These are phyloP conservation scores for Fusarium irregulare DNA, from an alignment of 2,329 filamentous ascomycete genomes.

Conservation along the genomic window DNA sequence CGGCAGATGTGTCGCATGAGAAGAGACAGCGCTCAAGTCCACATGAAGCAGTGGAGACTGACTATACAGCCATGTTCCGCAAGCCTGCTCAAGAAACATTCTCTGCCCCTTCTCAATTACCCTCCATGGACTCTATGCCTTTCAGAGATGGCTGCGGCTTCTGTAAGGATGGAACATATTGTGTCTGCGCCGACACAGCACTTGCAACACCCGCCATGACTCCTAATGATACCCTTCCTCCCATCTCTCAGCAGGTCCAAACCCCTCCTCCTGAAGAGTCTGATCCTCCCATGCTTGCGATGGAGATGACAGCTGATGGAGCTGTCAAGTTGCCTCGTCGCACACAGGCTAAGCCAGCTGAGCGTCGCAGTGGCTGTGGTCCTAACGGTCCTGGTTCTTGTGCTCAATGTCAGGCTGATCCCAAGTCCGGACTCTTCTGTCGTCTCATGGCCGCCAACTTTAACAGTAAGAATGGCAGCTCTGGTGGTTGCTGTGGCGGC, in stretches of 20 bases:
- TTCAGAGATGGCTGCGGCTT: slow-evolving; percentile 81
- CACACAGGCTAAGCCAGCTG: slow-evolving; percentile 47
- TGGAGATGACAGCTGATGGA: slow-evolving; percentile 70
- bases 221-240: slow-evolving; percentile 55
- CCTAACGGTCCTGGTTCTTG: slow-evolving; percentile 81
- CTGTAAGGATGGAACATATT: slow-evolving; percentile 84
- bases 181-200: slow-evolving; percentile 77
- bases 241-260: slow-evolving; percentile 61
- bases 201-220: slow-evolving; percentile 56
- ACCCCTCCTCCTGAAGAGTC: slow-evolving; percentile 72
- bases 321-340: slow-evolving; percentile 68
- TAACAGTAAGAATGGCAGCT: slow-evolving; percentile 54
- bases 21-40: slow-evolving; percentile 64
- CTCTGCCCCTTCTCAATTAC: slow-evolving; percentile 51
- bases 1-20: slow-evolving; percentile 56
- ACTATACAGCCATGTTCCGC: slow-evolving; percentile 76
- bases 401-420: slow-evolving; percentile 80
- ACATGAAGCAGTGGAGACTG: slow-evolving; percentile 73
- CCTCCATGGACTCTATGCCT: slow-evolving; percentile 53
- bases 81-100: slow-evolving; percentile 50
- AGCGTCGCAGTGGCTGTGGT: slow-evolving; percentile 62
- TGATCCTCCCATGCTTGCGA: slow-evolving; percentile 63
- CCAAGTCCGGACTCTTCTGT: slow-evolving; percentile 85
- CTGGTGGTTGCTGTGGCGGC: slow-evolving; percentile 72
- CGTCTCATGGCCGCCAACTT: slow-evolving; percentile 79